phyloP scores from a whole-genome alignment of 148 eudicot species.

The Rheum nobile region DNA sequence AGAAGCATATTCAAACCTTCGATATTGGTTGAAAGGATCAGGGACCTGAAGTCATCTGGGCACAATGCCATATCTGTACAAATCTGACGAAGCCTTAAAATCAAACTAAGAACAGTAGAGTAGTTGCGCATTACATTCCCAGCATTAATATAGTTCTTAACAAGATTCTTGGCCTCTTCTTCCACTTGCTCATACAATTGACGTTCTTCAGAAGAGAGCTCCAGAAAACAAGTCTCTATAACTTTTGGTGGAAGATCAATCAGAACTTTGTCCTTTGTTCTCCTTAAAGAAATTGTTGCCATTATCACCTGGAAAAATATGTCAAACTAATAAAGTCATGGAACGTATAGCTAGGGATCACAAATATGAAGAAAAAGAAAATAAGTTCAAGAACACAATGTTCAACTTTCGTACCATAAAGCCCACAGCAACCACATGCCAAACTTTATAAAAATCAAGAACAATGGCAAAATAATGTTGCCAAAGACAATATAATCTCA shows the following conservation, averaged over 20 bases:
- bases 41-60: slow-evolving; percentile 62
- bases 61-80: slow-evolving; percentile 77
- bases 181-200: slow-evolving; percentile 83
- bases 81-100: slow-evolving; percentile 87
- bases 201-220: slow-evolving; percentile 71
- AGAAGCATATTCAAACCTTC: slow-evolving; percentile 41
- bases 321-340: background rate
- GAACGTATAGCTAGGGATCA: background rate
- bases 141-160: slow-evolving; percentile 36
- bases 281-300: slow-evolving; percentile 80
- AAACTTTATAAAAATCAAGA: background rate
- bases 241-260: slow-evolving; percentile 59
- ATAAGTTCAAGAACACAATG: background rate
- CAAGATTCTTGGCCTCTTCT: slow-evolving; percentile 62
- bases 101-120: slow-evolving; percentile 58
- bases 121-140: slow-evolving; percentile 52
- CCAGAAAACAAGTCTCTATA: slow-evolving; percentile 50
- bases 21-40: slow-evolving; percentile 47
- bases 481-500: background rate
- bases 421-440: background rate
- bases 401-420: background rate
- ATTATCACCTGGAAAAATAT: slow-evolving; percentile 45
- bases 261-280: slow-evolving; percentile 74
- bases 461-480: background rate
- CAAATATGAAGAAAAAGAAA: background rate